Base-by-base conservation (phyloP, 345 rosid species). In the Arabis alpina region DNA sequence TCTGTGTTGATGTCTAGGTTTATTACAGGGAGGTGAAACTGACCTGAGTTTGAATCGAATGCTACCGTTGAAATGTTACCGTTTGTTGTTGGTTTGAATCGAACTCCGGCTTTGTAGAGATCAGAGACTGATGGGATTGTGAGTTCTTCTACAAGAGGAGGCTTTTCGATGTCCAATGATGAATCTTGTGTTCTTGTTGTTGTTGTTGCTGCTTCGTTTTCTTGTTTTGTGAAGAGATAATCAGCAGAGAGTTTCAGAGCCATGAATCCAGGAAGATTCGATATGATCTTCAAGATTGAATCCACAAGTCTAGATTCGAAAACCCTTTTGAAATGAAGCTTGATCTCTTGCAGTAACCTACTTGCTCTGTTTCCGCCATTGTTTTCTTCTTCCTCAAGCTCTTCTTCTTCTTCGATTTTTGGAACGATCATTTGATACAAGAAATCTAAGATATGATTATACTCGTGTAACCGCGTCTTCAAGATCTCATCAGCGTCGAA, bases 101-200 rank as follows among this genome's bases (percentile, higher is more conserved):
- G 64, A 39, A 93, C 81, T 0, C 89, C 83, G 0, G 84, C 68
- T 9, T 80, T 71, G 10, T 68, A 51, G 2, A 93, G 89, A 30
- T 90, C 83, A 0, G 82, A 30, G 24, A 88, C 91, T 0, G 87
- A 82, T 40, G 97, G 98, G 53, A 88, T 87, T 27, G 88, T 13
- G 56, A 90, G 91, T 56, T 92, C 92, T 73, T 88, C 94, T 0
- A 84, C 80, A 2, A 80, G 68, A 45, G 89, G 96, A 9, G 90
- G 84, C 58, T 76, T 82, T 43, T 75, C 62, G 2, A 23, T 57
- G 47, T 74, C 63, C 0, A 57, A 41, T 30, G 30, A 39, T 42
- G 36, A 7, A 2, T 60, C 63, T 44, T 5, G 80, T 79, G 12
- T 56, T 8, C 52, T 66, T 73, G 64, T 59, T 76, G 71, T 7